Base-by-base conservation (phyloP, 495 filamentous ascomycete species). In the Lindgomyces ingoldianus region DNA sequence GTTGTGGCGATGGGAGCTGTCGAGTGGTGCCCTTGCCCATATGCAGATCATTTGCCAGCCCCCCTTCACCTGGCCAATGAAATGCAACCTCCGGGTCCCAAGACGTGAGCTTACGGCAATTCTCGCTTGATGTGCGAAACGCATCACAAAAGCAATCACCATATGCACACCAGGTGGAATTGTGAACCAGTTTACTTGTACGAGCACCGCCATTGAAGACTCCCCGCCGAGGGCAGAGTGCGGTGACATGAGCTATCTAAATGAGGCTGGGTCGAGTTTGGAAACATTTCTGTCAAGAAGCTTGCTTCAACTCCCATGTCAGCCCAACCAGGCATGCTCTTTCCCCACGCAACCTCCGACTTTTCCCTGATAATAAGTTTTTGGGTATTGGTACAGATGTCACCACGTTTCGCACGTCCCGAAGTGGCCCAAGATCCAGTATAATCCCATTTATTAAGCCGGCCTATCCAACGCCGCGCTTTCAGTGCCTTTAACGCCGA, bases 231-330 rank as follows among this genome's bases (percentile, higher is more conserved):
- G 33, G 6, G 33, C 6, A 39, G 9, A 29, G 10, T 9, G 12
- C 14, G 50, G 44, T 18, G 21, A 47, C n/a, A 47, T n/a, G 18
- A 6, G 18, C 44, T 4, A 19, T 18, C 19, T 9, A 25, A 27
- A 24, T 52, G 22, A 22, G 11, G 12, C 4, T 3, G 14, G 30
- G 33, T 42, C 46, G 29, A 54, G 41, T 48, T 24, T 56, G 41
- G 60, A 64, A 64, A 51, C 60, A 64, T 64, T 64, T 51, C 52
- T 63, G 39, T 48, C 41, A 36, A 21, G 49, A 64, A 57, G 60
- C 60, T 57, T 64, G 45, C 49, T 56, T 57, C 52, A 50, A 64
- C 59, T 33, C 26, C 49, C 6, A 39, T 41, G 22, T 41, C 52
- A 2, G 25, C 25, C 36, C 4, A 16, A 4, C 33, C 33, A 18